Evolutionary conservation across 225 moss, liverwort and hornwort species (phyloP).

Genomic region (Climacium dendroides): DNA sequence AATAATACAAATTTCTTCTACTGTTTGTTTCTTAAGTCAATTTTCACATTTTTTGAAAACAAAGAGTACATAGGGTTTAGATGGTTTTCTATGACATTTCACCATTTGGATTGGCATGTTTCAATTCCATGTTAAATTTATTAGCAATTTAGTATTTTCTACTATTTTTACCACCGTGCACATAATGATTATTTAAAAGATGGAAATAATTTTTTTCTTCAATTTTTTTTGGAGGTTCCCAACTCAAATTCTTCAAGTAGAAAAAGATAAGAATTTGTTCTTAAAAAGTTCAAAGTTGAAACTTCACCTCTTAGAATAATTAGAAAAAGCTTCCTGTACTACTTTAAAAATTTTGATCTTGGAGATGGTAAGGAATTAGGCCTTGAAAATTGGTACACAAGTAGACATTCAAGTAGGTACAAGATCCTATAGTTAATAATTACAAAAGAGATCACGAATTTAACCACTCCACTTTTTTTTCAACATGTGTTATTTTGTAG

Average conservation of each 20-base stretch:
- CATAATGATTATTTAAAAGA: background rate
- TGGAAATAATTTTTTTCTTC: background rate
- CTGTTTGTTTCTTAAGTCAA: too few relatives aligned
- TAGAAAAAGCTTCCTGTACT: background rate
- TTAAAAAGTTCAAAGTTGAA: background rate
- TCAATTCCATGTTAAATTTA: background rate
- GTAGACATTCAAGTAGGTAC: background rate
- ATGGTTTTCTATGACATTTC: background rate
- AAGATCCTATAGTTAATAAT: background rate
- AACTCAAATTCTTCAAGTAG: background rate
- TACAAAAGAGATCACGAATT: background rate
- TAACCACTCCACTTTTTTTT: background rate
- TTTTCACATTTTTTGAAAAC: background rate
- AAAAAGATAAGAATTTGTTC: background rate
- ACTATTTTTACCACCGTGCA: fast-evolving
- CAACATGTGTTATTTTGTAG: background rate
- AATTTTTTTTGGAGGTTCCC: background rate
- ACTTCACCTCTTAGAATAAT: background rate
- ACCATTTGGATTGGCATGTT: background rate
- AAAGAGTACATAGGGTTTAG: too few relatives aligned
- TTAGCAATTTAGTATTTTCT: background rate
- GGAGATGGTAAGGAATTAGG: background rate
- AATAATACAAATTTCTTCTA: too few relatives aligned
- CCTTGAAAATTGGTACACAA: background rate
- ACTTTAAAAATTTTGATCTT: background rate